Percentiles rank a stretch among this genome's conserved stretches.
These are phyloP conservation scores for Fusarium sp. DNA, from an alignment of 2,329 filamentous ascomycete species.

Conservation along the genomic window DNA sequence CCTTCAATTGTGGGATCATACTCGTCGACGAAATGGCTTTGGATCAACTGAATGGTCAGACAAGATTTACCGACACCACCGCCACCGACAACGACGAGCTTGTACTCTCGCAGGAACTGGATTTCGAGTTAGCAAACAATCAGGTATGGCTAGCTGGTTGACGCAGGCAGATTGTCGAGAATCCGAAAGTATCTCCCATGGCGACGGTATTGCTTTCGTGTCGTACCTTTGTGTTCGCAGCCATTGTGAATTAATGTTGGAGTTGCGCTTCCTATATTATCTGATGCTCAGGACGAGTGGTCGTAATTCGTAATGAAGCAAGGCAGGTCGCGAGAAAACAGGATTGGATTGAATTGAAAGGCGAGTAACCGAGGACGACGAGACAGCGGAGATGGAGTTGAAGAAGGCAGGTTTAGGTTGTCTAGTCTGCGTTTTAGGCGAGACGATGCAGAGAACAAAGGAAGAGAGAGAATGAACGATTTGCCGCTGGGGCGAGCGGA, in stretches of 20 bases:
- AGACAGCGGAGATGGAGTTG: slow-evolving; percentile 11
- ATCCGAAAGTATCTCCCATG: neutral
- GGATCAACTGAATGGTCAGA: slow-evolving; percentile 95
- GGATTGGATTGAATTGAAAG: slow-evolving; percentile 31
- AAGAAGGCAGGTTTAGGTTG: slow-evolving; percentile 11
- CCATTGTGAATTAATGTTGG: slow-evolving; percentile 47
- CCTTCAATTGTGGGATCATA: slow-evolving; percentile 99
- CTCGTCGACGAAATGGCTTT: slow-evolving; percentile 98
- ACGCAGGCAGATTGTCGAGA: neutral
- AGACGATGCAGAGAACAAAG: slow-evolving; percentile 33
- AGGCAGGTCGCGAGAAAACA: slow-evolving; percentile 32
- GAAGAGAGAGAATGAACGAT: slow-evolving; percentile 33
- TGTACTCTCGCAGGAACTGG: slow-evolving; percentile 90
- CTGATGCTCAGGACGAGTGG: slow-evolving; percentile 21
- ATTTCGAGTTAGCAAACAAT: slow-evolving; percentile 32
- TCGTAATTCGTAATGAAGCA: slow-evolving; percentile 28
- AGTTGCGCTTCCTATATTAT: slow-evolving; percentile 36
- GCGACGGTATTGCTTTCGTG: neutral
- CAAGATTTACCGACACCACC: slow-evolving; percentile 99
- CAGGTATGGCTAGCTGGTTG: neutral
- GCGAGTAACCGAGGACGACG: slow-evolving; percentile 23
- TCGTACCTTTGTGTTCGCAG: slow-evolving; percentile 52
- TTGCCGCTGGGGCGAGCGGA: slow-evolving; percentile 35
- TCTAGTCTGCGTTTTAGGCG: slow-evolving; percentile 18
- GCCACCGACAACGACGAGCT: slow-evolving; percentile 95